Conservation (phyloP, 306 rosid species). For the Fragaria ananassa region DNA sequence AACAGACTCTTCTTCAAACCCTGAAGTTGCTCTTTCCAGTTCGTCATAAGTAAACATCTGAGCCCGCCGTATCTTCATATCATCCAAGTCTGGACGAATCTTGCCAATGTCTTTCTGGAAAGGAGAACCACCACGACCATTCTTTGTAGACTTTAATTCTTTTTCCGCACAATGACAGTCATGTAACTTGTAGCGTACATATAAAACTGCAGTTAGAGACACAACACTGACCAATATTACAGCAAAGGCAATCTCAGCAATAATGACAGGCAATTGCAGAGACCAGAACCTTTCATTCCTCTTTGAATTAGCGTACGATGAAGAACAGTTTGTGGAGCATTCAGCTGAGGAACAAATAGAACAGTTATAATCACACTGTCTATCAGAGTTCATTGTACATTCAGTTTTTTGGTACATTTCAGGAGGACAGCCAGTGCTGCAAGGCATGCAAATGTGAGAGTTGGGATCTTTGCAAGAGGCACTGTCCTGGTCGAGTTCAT, state of each 20-base stretch:
- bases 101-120: conserved; percentile 49
- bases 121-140: conserved; percentile 34
- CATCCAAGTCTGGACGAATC: conserved; percentile 65
- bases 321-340: conserved; percentile 61
- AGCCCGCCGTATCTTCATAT: conserved; percentile 68
- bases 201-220: conserved; percentile 58
- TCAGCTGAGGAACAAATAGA: conserved; percentile 54
- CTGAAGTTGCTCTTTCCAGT: conserved; percentile 65
- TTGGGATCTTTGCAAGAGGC: conserved; percentile 52
- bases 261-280: conserved; percentile 56
- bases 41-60: conserved; percentile 78
- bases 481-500: conserved; percentile 40
- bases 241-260: conserved; percentile 71
- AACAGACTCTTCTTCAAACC: conserved; percentile 72
- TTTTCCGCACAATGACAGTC: conserved; percentile 54
- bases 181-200: conserved; percentile 62
- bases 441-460: conserved; percentile 64
- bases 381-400: conserved; percentile 58
- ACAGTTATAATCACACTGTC: conserved; percentile 77
- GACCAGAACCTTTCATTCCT: conserved; percentile 64
- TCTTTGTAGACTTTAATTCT: conserved; percentile 42
- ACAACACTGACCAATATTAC: conserved; percentile 61
- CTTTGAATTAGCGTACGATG: conserved; percentile 39
- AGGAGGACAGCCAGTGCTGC: conserved; percentile 61
- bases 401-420: conserved; percentile 62